These are phyloP conservation scores for Kwoniella heveanensis DNA, from an alignment of 768 basidiomycete species.

Conservation along the genomic window DNA sequence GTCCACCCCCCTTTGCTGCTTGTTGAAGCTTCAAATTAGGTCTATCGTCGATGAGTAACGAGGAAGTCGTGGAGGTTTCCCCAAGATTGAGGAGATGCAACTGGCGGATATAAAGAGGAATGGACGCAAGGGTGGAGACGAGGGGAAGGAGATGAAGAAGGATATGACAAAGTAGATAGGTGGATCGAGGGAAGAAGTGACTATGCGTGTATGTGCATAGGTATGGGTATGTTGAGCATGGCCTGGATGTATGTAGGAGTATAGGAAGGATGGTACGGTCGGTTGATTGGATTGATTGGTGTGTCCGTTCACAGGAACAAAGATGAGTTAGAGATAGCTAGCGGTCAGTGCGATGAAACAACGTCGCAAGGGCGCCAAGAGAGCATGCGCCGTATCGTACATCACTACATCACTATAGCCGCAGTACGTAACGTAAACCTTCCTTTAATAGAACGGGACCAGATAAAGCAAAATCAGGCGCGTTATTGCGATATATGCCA, in stretches of 20 bases:
- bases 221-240: background rate
- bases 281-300: background rate
- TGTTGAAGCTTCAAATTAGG: too few species aligned
- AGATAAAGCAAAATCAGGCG: slow-evolving; percentile 14
- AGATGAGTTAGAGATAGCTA: background rate
- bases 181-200: too few species aligned
- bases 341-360: slow-evolving; percentile 12
- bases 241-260: background rate
- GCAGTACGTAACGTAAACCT: slow-evolving; percentile 1
- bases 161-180: background rate
- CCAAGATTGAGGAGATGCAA: slow-evolving; percentile 3
- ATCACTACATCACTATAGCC: background rate
- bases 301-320: too few species aligned
- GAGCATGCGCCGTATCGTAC: background rate
- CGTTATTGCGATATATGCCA: slow-evolving; percentile 3
- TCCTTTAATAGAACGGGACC: background rate
- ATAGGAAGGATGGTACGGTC: too few species aligned
- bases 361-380: slow-evolving; percentile 21
- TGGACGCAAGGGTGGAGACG: too few species aligned
- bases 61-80: background rate
- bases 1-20: background rate
- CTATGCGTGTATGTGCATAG: too few species aligned
- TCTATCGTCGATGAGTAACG: background rate
- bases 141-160: slow-evolving; percentile 2
- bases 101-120: background rate